These are phyloP conservation scores for Colletotrichum brevisporum DNA, from an alignment of 2,329 filamentous ascomycete species.

Conservation along the genomic window DNA sequence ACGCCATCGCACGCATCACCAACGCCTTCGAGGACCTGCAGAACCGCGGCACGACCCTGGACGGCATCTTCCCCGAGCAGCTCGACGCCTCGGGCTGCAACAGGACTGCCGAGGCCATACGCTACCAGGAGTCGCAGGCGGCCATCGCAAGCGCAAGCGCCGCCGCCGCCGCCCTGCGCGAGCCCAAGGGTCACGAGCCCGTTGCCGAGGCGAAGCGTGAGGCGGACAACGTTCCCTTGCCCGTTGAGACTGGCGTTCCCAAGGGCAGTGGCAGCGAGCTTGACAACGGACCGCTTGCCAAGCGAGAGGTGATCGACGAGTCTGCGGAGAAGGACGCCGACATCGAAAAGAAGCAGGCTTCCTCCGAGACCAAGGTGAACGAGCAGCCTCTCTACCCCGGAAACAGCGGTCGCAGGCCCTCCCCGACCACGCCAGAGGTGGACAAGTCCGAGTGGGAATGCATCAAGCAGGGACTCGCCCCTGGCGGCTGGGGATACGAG, in stretches of 20 bases:
- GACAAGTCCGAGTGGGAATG: slow-evolving; percentile 54
- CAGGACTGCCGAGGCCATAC: slow-evolving; percentile 58
- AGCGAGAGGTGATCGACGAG: slow-evolving; percentile 44
- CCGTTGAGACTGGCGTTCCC: slow-evolving; percentile 14
- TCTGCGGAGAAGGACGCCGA: slow-evolving; percentile 38
- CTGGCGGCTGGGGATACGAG: slow-evolving; percentile 60
- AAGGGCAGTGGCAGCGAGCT: slow-evolving; percentile 17
- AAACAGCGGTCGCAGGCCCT: slow-evolving; percentile 25
- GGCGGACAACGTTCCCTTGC: not conserved
- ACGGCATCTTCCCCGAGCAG: slow-evolving; percentile 84
- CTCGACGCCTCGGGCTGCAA: slow-evolving; percentile 88
- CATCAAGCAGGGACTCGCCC: slow-evolving; percentile 70
- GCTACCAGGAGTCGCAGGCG: slow-evolving; percentile 51
- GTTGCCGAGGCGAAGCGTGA: slow-evolving; percentile 27
- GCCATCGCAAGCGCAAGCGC: slow-evolving; percentile 48
- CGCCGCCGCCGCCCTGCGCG: slow-evolving; percentile 17
- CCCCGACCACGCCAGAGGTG: slow-evolving; percentile 23
- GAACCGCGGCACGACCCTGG: slow-evolving; percentile 75
- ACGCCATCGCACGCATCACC: slow-evolving; percentile 89
- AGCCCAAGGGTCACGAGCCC: slow-evolving; percentile 47
- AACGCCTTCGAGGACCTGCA: slow-evolving; percentile 84
- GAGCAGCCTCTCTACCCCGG: slow-evolving; percentile 28
- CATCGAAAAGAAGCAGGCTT: slow-evolving; percentile 19
- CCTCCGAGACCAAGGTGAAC: slow-evolving; percentile 20
- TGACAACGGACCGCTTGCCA: slow-evolving; percentile 8